Evolutionary conservation across 495 filamentous ascomycete genomes (phyloP), one percentile per base, ranked within the genome.

Genomic region (Talaromyces adpressus): DNA sequence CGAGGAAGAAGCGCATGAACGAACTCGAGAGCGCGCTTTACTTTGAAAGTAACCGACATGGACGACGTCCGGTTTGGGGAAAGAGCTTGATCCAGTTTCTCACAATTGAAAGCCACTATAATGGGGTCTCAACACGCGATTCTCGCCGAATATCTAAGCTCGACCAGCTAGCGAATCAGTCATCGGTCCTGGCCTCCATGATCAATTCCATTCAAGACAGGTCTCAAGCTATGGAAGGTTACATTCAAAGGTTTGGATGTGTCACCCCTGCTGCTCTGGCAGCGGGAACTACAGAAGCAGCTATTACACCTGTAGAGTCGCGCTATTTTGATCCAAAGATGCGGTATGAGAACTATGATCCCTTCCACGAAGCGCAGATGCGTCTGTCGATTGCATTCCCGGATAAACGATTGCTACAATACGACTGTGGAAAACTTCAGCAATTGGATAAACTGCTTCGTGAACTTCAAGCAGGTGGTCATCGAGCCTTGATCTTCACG

Each of bases 341-440:
- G 23, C 81, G 85, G 52, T 78, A 85, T 62, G 82, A 81, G 9
- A 75, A 79, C 14, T 79, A 87, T 66, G 93, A 99, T 72, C 89
- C 91, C 3, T 97, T 92, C 81, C 95, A 99, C 72, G 91, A 98
- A 77, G 85, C 93, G 2, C 91, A 92, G 53, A 91, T 96, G 83
- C 89, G 92, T 20, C 81, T 94, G 4, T 93, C 91, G 2, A 97
- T 99, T 61, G 95, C 93, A 6, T 99, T 99, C 72, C 95, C 95
- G 0, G 95, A 99, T 71, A 96, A 91, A 72, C 85, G 94, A 12
- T 83, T 99, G 34, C 82, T 99, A 3, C 93, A 98, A 70, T 99
- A 96, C 68, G 95, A 99, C 75, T 98, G 95, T 70, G 95, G 95
- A 59, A 99, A 99, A 71, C 84, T 99, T 11, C 95, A 99, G 67